Conservation (phyloP, 2,329 filamentous ascomycete genomes). For the Penicillium sclerotigenum region DNA sequence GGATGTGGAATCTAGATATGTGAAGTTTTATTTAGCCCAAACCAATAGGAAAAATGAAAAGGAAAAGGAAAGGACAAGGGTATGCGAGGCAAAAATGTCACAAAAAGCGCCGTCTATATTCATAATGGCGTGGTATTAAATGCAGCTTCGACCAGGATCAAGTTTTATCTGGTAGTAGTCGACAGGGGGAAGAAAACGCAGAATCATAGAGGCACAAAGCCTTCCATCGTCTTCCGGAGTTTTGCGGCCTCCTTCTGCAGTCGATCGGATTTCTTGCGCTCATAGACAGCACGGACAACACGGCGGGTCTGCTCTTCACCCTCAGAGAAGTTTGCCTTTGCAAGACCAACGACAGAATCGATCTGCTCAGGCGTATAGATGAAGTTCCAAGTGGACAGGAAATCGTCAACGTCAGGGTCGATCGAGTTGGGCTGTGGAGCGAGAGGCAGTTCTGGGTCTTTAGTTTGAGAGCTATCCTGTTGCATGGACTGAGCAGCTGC, state of each 20-base stretch:
- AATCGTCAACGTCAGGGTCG: conserved; percentile 79
- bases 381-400: conserved; percentile 97
- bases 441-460: conserved; percentile 23
- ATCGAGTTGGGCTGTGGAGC: conserved; percentile 61
- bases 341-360: conserved; percentile 76
- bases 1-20: neutral
- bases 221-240: conserved; percentile 27
- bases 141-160: neutral
- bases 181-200: neutral
- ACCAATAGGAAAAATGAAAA: neutral
- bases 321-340: conserved; percentile 81
- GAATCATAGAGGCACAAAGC: conserved; percentile 30
- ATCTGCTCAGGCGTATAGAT: conserved; percentile 90
- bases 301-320: conserved; percentile 73
- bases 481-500: conserved; percentile 24
- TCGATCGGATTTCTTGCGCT: conserved; percentile 71
- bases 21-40: neutral
- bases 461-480: conserved; percentile 14
- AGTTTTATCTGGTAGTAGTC: neutral
- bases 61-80: neutral
- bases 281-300: conserved; percentile 84
- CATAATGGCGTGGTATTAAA: neutral
- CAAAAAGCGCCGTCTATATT: neutral
- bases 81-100: neutral
- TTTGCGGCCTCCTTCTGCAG: conserved; percentile 31